Evolutionary conservation across 352 stramenopile species (phyloP).

Genomic region (Chrysophaeum taylorii): DNA sequence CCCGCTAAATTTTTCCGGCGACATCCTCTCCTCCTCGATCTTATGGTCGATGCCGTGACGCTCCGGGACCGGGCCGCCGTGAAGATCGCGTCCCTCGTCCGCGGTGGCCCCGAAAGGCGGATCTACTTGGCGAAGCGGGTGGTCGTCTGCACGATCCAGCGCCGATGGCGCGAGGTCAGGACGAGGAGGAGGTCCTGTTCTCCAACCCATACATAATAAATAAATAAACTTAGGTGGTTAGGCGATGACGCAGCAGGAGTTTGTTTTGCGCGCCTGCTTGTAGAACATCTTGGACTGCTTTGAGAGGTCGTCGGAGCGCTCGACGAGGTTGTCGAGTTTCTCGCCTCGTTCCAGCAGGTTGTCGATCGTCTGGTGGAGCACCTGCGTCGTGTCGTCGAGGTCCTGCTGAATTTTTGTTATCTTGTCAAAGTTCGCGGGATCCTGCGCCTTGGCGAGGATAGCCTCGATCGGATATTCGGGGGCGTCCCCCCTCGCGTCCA

Average conservation of each 20-base stretch:
- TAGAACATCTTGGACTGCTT: constrained; percentile 99
- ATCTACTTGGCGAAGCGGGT: no score
- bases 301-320: constrained; percentile 93
- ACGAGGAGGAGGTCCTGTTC: no score
- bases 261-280: constrained; percentile 98
- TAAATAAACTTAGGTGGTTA: constrained; percentile 24
- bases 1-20: background rate
- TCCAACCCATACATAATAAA: no score
- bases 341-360: constrained; percentile 93
- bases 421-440: constrained; percentile 93
- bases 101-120: no score
- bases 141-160: no score
- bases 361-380: constrained; percentile 99
- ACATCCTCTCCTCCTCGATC: no score
- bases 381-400: constrained; percentile 95
- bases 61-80: no score
- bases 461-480: constrained; percentile 75
- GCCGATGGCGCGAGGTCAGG: no score
- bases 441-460: constrained; percentile 90
- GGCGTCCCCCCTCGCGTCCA: constrained; percentile 20
- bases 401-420: constrained; percentile 99
- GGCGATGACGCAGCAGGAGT: constrained; percentile 88
- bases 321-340: constrained; percentile 97
- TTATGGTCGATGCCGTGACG: no score
- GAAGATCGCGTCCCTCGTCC: no score